Base-by-base conservation (phyloP, 352 stramenopile genomes). In the Globisporangium spiculum region DNA sequence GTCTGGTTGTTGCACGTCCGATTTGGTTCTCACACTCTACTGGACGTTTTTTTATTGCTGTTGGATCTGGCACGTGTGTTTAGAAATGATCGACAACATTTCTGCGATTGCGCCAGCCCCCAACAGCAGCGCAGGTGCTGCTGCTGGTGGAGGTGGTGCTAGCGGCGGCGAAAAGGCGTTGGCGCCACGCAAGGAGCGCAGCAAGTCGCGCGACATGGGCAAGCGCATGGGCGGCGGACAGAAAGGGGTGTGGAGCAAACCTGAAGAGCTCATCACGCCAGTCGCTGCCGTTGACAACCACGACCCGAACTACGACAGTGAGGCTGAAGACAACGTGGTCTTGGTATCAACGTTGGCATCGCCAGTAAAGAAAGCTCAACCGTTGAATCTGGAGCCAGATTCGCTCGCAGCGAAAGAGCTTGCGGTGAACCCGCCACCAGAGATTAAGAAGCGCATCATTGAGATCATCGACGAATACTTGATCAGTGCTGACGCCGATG, bases 251-350 rank as follows among this genome's bases (percentile, higher is more conserved):
- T 96, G 88, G 88, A 69, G 77, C 60, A 91, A 94, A 60, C 75
- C 86, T 26, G 88, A 85, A 53, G 82, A 95, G 68, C 79, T 97
- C 66, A 70, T 90, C 36, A 73, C 65, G 44, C 69, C 81, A n/a
- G 84, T 92, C 24, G 69, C 75, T 22, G 70, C 86, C 1, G 65
- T 97, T 4, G 93, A 98, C 72, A 79, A 91, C 65, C 75, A 97
- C 36, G 96, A 99, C 84, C 96, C 96, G 9, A 93, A 98, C 57
- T 99, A 92, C 67, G 92, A 98, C 72, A 97, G 93, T 66, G 91
- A 98, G 69, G 88, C 75, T 30, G 92, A 97, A 65, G 82, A 93
- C 26, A 94, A 96, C 65, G 86, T 98, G 34, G 79, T 98, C 57
- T 76, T 96, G 5, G 81, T 96, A 20, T 91, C 85, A 22, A 85